phyloP scores from a whole-genome alignment of 495 filamentous ascomycete species.

The Poronia punctata region DNA sequence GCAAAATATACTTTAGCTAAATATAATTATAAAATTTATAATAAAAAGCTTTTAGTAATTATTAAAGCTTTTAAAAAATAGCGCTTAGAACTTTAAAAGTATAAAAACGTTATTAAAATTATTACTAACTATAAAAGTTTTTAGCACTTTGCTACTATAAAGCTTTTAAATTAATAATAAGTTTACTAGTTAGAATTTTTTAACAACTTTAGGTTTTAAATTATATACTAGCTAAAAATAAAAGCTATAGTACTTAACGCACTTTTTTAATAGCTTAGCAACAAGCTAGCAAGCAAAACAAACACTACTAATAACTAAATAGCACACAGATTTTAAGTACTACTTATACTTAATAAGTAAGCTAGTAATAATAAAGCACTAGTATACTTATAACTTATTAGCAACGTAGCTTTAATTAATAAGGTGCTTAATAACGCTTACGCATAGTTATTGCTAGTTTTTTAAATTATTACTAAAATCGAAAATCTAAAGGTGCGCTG shows the following conservation, averaged over 20 bases:
- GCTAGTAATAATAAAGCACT: too few species aligned
- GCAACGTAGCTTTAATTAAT: too few species aligned
- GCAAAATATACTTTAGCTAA: background rate
- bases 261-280: slow-evolving; percentile 69
- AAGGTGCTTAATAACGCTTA: too few species aligned
- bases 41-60: slow-evolving; percentile 7
- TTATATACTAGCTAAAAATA: background rate
- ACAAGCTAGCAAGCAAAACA: slow-evolving; percentile 65
- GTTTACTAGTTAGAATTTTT: background rate
- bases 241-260: background rate
- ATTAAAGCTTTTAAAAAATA: background rate
- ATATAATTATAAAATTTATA: slow-evolving; percentile 2
- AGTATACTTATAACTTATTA: too few species aligned
- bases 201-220: background rate
- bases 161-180: background rate
- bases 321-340: background rate
- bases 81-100: background rate
- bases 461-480: background rate
- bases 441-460: too few species aligned
- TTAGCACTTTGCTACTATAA: background rate
- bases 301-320: background rate
- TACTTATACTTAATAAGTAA: background rate
- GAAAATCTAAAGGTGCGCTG: too few species aligned
- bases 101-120: background rate
- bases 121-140: background rate